Evolutionary conservation across 2,329 filamentous ascomycete species (phyloP).

Genomic region (Pyricularia pennisetigena): DNA sequence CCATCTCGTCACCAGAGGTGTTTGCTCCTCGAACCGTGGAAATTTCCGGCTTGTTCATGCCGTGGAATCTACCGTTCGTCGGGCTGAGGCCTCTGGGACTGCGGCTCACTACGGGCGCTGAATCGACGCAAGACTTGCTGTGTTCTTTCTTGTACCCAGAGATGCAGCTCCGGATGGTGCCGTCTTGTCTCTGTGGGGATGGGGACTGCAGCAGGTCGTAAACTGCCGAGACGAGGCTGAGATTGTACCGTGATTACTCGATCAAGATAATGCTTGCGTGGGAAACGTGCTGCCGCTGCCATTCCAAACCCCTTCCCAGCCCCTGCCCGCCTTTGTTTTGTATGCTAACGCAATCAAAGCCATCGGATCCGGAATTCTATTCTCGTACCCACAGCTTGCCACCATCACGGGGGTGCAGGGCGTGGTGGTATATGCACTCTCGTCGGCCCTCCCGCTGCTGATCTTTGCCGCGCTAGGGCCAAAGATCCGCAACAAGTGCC

Average conservation of each 20-base stretch:
- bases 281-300: constrained; percentile 91
- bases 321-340: constrained; percentile 14
- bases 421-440: constrained; percentile 64
- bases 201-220: constrained; percentile 26
- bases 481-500: constrained; percentile 69
- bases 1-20: neutral
- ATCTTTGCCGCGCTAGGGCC: constrained; percentile 67
- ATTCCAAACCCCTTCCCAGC: constrained; percentile 18
- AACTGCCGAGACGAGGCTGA: constrained; percentile 61
- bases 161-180: neutral
- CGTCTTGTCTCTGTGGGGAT: constrained; percentile 1
- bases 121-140: constrained; percentile 36
- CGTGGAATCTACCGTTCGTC: neutral
- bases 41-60: neutral
- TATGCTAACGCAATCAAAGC: constrained; percentile 33
- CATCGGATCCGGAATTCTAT: constrained; percentile 74
- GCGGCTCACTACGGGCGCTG: constrained; percentile 81
- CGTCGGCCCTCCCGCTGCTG: constrained; percentile 62
- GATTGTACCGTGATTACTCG: constrained; percentile 93
- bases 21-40: neutral
- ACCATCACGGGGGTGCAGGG: constrained; percentile 74
- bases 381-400: constrained; percentile 72
- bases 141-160: neutral
- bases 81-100: constrained; percentile 18
- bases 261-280: constrained; percentile 99